Evolutionary conservation across 129 eudicot genomes (phyloP), one percentile per base, ranked within the genome.

Genomic region (Apium graveolens): DNA sequence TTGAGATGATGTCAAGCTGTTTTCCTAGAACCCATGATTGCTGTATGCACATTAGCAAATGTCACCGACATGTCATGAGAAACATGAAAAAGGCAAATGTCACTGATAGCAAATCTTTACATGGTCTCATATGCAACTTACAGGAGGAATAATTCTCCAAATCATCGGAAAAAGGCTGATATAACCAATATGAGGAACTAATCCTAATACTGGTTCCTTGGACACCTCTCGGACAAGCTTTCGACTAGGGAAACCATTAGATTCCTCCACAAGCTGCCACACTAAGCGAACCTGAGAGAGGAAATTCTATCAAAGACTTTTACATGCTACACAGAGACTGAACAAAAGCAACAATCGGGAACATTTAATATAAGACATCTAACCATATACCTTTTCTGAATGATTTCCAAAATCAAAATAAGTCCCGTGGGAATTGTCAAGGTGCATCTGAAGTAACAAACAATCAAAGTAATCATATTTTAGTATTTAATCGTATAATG

Each of bases 111-210:
- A 49, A 8, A 45, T 13, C 53, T 24, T 57, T 57, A n/a, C 5
- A 71, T 70, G 41, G 24, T 76, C 20, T 31, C 37, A 41, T 31
- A 73, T 86, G 79, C 69, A 75, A 92, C 99, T 92, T 88, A 96
- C 99, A 83, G 97, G 88, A 48, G 97, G 97, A 75, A 96, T 90
- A 71, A 96, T 88, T 84, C 89, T 89, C 76, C 86, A 82, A 74
- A 96, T 96, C 79, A 96, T 89, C 55, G 99, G 99, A 72, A 96
- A 96, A 73, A 96, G 95, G 89, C 97, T 92, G 83, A 92, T 94
- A 17, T 96, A 96, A 82, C 99, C 99, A 78, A 96, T 45, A 86
- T 96, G 99, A 82, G 99, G 97, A 83, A 96, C 99, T 27, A 96
- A 81, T 68, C 89, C 88, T 70, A 90, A 78, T 17, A 73, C 82